Conservation (phyloP, 2,329 filamentous ascomycete genomes). For the Canariomyces notabilis region DNA sequence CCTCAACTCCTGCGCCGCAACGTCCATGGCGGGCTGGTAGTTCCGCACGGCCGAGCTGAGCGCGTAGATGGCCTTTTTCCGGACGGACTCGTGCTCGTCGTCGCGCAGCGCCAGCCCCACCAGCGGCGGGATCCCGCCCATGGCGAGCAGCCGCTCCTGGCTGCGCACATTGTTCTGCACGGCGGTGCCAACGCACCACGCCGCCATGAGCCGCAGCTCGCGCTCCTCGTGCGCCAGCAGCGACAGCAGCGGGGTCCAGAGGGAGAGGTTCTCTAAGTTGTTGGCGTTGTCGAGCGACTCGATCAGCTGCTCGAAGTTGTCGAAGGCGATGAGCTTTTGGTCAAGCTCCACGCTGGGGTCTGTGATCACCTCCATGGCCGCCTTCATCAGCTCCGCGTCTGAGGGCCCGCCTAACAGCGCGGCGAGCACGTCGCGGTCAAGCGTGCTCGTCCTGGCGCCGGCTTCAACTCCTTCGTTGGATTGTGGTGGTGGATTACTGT, state of each 20-base stretch:
- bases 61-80: slow-evolving; percentile 85
- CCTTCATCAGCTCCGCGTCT: slow-evolving; percentile 88
- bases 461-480: too few relatives aligned
- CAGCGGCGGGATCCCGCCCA: slow-evolving; percentile 66
- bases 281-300: slow-evolving; percentile 96
- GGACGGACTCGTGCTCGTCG: slow-evolving; percentile 57
- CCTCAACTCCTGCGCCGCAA: slow-evolving; percentile 59
- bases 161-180: slow-evolving; percentile 91
- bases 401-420: slow-evolving; percentile 77
- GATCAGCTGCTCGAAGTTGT: slow-evolving; percentile 91
- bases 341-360: slow-evolving; percentile 60
- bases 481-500: slow-evolving; percentile 28
- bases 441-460: slow-evolving; percentile 34
- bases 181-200: slow-evolving; percentile 91
- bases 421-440: slow-evolving; percentile 67
- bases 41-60: slow-evolving; percentile 83
- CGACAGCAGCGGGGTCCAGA: slow-evolving; percentile 77
- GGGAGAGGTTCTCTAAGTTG: slow-evolving; percentile 70
- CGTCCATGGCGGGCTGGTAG: slow-evolving; percentile 77
- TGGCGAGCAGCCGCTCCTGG: slow-evolving; percentile 64
- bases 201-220: slow-evolving; percentile 76
- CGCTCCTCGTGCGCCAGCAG: slow-evolving; percentile 63
- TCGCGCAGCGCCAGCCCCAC: slow-evolving; percentile 58
- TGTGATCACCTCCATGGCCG: slow-evolving; percentile 71
- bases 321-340: slow-evolving; percentile 77